Conservation (phyloP, 164 flowering plant species). For the Cinnamomum chago region DNA sequence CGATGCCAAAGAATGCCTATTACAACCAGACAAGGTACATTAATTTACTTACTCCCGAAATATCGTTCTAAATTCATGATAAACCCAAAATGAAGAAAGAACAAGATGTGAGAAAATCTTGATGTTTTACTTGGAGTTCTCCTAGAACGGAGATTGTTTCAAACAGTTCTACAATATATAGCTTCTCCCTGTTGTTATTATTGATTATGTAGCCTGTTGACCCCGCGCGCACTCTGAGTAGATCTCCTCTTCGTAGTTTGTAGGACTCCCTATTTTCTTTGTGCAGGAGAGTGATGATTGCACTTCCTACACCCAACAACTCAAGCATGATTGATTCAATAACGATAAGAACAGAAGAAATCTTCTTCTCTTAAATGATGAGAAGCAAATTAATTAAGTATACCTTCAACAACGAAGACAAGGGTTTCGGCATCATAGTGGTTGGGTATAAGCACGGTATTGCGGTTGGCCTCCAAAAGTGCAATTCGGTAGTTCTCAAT, state of each 20-base stretch:
- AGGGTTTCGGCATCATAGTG: constrained; percentile 13
- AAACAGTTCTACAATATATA: constrained; percentile 9
- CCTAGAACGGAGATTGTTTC: constrained; percentile 15
- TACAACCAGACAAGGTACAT: not conserved
- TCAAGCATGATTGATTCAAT: not conserved
- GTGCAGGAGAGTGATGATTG: constrained; percentile 3
- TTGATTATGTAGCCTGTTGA: constrained; percentile 7
- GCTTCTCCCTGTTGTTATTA: constrained; percentile 19
- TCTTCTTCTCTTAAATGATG: too few species aligned
- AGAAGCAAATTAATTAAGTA: not conserved
- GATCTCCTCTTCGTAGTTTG: constrained; percentile 19
- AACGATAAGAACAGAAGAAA: not conserved
- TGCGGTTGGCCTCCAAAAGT: constrained; percentile 9
- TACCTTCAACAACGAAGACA: constrained; percentile 6
- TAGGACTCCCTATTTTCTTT: constrained; percentile 11
- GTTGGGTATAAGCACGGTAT: constrained; percentile 6
- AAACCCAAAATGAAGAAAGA: too few species aligned
- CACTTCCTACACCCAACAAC: constrained; percentile 13
- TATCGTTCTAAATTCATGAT: not conserved
- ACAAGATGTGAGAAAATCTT: too few species aligned
- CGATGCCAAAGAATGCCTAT: constrained; percentile 45
- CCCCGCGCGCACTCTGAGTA: constrained; percentile 19
- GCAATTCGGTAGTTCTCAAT: constrained; percentile 9
- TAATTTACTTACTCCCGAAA: too few species aligned
- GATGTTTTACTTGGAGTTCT: constrained; percentile 5